A percentile compares a stretch with the other conserved stretches of the same genome.
phyloP scores from a whole-genome alignment of 2,329 filamentous ascomycete genomes.

The Penicillium hesseltinei region DNA sequence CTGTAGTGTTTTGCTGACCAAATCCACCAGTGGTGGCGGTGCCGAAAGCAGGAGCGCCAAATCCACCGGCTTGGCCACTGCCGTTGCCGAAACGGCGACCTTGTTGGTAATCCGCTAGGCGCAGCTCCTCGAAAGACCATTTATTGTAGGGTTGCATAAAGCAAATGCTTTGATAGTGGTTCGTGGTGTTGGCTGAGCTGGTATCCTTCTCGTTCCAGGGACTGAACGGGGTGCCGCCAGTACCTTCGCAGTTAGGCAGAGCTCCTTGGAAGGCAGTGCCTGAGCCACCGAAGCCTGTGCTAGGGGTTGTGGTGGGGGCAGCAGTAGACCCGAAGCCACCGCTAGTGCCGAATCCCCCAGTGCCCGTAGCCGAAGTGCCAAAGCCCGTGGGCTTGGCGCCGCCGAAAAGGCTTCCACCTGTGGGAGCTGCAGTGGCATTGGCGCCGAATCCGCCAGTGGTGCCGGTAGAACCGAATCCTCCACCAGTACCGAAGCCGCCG shows the following conservation, averaged over 20 bases:
- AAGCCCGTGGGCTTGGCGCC: conserved; percentile 24
- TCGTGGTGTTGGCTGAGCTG: conserved; percentile 35
- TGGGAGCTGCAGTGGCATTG: conserved; percentile 22
- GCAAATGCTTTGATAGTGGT: conserved; percentile 50
- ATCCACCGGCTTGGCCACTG: conserved; percentile 76
- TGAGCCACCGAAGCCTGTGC: conserved; percentile 37
- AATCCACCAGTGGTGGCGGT: conserved; percentile 40
- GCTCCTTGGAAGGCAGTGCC: conserved; percentile 45
- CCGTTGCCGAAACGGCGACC: conserved; percentile 80
- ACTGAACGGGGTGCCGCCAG: conserved; percentile 46
- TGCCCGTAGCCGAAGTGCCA: conserved; percentile 18
- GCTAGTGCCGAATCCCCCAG: conserved; percentile 26
- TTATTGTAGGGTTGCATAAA: conserved; percentile 62
- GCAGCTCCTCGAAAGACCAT: conserved; percentile 80
- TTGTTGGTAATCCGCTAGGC: conserved; percentile 82
- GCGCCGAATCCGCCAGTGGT: conserved; percentile 28
- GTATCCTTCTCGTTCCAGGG: conserved; percentile 48
- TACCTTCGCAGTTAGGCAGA: conserved; percentile 45
- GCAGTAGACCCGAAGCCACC: conserved; percentile 31
- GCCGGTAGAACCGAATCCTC: conserved; percentile 29
- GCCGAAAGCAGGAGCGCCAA: conserved; percentile 66
- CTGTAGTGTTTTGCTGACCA: conserved; percentile 35
- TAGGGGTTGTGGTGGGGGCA: conserved; percentile 7
- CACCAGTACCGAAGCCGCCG: conserved; percentile 30
- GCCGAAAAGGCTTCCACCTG: conserved; percentile 43